These are phyloP conservation scores for Hanseniaspora gamundiae DNA, from an alignment of 1,139 yeast species.

Conservation along the genomic window DNA sequence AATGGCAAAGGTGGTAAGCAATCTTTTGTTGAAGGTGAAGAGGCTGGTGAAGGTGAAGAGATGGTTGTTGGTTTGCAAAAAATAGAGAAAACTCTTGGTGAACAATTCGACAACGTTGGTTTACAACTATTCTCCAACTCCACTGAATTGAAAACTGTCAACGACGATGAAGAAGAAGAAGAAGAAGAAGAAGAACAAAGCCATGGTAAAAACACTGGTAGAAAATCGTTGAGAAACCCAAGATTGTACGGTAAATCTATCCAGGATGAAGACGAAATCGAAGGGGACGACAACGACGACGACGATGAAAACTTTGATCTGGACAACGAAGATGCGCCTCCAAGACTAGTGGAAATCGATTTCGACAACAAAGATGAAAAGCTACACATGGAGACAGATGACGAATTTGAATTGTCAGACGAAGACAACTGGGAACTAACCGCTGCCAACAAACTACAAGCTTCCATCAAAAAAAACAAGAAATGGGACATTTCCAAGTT, in stretches of 20 bases:
- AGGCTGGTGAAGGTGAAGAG: constrained; percentile 64
- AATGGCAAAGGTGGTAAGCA: constrained; percentile 27
- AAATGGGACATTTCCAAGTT: constrained; percentile 74
- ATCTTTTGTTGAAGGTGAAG: constrained; percentile 53
- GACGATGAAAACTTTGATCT: constrained; percentile 17
- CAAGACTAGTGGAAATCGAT: constrained; percentile 37
- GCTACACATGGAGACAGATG: constrained; percentile 27
- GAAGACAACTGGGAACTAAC: constrained; percentile 32
- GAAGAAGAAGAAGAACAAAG: constrained; percentile 24
- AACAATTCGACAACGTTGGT: constrained; percentile 56
- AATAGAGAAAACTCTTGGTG: constrained; percentile 51
- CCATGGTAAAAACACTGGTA: constrained; percentile 43
- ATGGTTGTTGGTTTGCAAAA: constrained; percentile 72
- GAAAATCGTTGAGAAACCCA: constrained; percentile 48
- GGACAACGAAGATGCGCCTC: constrained; percentile 21
- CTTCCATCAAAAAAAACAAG: constrained; percentile 27
- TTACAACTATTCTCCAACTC: constrained; percentile 58
- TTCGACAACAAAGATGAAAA: constrained; percentile 35
- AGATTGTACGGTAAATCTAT: constrained; percentile 44
- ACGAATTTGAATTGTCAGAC: constrained; percentile 36
- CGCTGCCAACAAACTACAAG: constrained; percentile 33
- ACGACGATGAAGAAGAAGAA: constrained; percentile 29
- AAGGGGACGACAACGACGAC: constrained; percentile 16
- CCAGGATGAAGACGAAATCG: constrained; percentile 28
- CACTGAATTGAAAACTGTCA: constrained; percentile 36